These are phyloP conservation scores for Phycomyces blakesleeanus DNA, from an alignment of 192 early-diverging fungal species.

Conservation along the genomic window DNA sequence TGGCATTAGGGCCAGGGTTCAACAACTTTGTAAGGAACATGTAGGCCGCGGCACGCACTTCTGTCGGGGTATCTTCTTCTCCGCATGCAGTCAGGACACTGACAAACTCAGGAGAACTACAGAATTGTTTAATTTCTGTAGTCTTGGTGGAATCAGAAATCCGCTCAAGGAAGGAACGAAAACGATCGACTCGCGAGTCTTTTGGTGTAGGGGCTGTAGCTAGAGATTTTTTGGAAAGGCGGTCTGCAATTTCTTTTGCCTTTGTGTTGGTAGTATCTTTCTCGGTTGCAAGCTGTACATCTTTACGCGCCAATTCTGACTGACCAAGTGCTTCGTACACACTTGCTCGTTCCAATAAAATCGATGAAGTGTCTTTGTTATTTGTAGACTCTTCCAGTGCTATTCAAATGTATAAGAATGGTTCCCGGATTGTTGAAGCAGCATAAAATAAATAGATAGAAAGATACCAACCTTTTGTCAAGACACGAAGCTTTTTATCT, in stretches of 20 bases:
- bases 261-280: constrained; percentile 10
- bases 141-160: constrained; percentile 7
- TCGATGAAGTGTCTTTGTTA: constrained; percentile 8
- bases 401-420: not conserved
- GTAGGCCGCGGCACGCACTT: constrained; percentile 21
- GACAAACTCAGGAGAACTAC: constrained; percentile 23
- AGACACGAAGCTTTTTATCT: constrained; percentile 4
- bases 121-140: constrained; percentile 17
- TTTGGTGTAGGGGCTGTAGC: not conserved
- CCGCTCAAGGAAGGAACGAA: not conserved
- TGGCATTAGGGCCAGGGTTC: constrained; percentile 10
- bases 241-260: constrained; percentile 1
- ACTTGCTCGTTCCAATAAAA: constrained; percentile 20
- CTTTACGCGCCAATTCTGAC: constrained; percentile 5
- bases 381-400: constrained; percentile 10
- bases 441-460: not conserved
- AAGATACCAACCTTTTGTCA: constrained; percentile 4
- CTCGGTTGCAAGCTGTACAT: constrained; percentile 10
- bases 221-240: not conserved
- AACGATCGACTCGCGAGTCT: constrained; percentile 16
- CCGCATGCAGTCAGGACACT: constrained; percentile 22
- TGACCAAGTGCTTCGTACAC: constrained; percentile 1
- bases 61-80: constrained; percentile 3
- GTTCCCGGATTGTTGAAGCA: not conserved
- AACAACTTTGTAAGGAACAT: constrained; percentile 28